Base-by-base conservation (phyloP, 2,329 filamentous ascomycete species). In the Cladosporium velox region DNA sequence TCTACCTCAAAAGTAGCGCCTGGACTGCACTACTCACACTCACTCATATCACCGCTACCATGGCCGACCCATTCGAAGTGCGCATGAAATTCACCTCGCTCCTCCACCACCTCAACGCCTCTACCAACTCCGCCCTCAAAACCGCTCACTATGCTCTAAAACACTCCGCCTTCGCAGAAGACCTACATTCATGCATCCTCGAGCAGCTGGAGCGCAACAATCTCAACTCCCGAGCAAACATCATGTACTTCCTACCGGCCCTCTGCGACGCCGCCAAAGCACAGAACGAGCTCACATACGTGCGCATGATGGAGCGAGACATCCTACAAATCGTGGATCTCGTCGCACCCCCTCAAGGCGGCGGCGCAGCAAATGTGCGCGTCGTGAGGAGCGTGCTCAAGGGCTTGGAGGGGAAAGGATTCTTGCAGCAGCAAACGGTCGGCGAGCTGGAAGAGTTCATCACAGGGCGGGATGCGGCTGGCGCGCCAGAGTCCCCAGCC, bases 221-320 rank as follows among this genome's bases (percentile, higher is more conserved):
- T 71, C 96, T 99, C 91, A 99, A 99, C 79, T 96, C 90, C 61
- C 87, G 94, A 67, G 96, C 95, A 67, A 99, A 99, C 77, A 98
- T 99, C 78, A 96, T 99, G 91, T 99, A 96, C 80, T 99, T 99
- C 79, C 90, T 99, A 75, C 94, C 98, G 75, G 91, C 94, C 72
- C 91, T 99, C 71, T 91, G 96, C 76, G 94, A 98, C 76, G 85
- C 92, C 80, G 91, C 92, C 26, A 85, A 87, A 69, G 90, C 88
- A 70, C 91, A 92, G 70, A 87, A 88, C 69, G 89, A 95, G 72
- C 81, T 86, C 63, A 89, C 92, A 69, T 99, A 97, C 75, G 88
- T 97, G 32, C 88, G 90, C 61, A 97, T 98, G 92, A 91, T 99
- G 80, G 91, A 97, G 79, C 86, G 93, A 57, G 95, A 99, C 76